Conservation (phyloP, 2,329 filamentous ascomycete species). For the Epichloe sibirici region DNA sequence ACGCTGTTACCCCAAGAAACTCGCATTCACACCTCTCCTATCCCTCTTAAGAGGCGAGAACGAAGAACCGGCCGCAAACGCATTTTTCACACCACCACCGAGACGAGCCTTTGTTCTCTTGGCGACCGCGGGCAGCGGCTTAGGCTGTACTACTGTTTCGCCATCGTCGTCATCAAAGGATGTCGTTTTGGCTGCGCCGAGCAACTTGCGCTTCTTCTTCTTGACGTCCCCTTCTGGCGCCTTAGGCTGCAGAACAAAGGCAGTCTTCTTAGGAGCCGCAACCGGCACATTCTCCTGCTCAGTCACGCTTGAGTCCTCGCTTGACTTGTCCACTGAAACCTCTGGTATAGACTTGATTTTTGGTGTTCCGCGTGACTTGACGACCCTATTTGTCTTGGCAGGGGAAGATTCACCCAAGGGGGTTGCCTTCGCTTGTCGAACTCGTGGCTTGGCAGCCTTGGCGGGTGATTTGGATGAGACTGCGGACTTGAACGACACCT, state of each 20-base stretch:
- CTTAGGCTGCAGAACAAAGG: slow-evolving; percentile 8
- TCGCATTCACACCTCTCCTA: slow-evolving; percentile 47
- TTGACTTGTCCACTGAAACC: slow-evolving; percentile 24
- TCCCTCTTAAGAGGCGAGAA: slow-evolving; percentile 68
- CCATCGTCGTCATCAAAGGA: slow-evolving; percentile 58
- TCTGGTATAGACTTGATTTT: slow-evolving; percentile 4
- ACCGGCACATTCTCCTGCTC: slow-evolving; percentile 19
- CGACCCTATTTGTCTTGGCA: slow-evolving; percentile 30
- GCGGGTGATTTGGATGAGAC: slow-evolving; percentile 4
- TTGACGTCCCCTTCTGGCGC: slow-evolving; percentile 27
- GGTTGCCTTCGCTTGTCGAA: slow-evolving; percentile 33
- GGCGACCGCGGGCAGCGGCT: background rate
- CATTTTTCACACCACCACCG: slow-evolving; percentile 25
- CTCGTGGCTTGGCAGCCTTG: slow-evolving; percentile 26
- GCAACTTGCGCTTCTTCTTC: slow-evolving; percentile 63
- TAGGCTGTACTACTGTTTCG: slow-evolving; percentile 20
- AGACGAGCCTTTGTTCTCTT: slow-evolving; percentile 8
- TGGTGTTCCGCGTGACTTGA: slow-evolving; percentile 4
- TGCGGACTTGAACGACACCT: slow-evolving; percentile 5
- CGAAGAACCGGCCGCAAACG: slow-evolving; percentile 35
- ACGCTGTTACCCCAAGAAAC: slow-evolving; percentile 37
- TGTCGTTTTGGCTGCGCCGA: slow-evolving; percentile 49
- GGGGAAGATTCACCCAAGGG: slow-evolving; percentile 32
- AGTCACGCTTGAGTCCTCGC: slow-evolving; percentile 22
- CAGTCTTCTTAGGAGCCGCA: slow-evolving; percentile 6